Evolutionary conservation across 352 stramenopile species (phyloP), one percentile per base, ranked within the genome.

Genomic region (Phytophthora megakarya): DNA sequence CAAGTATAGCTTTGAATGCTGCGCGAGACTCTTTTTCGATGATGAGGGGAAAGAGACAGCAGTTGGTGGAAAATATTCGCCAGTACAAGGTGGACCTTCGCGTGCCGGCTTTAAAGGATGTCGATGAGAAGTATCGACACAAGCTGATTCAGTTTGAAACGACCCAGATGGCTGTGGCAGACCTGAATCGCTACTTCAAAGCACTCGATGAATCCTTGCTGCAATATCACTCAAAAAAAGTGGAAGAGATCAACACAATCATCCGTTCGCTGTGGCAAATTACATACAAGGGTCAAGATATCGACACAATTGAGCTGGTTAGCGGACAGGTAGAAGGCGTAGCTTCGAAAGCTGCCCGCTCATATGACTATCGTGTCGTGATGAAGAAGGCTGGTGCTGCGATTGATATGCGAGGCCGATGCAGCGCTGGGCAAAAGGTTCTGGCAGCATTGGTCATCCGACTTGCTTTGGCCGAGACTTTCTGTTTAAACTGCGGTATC

Each of bases 211-310:
- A 98, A 58, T 97, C 97, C 3, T 79, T 99, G 21, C 78, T 99
- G 39, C 78, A 96, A 47, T 99, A 98, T 73, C 98, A 99, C 74
- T 92, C 86, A 18, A 97, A 98, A 59, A 99, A 99, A 72, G 98
- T 99, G 47, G 89, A 90, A 40, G 97, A 99, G 62, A 99, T 99
- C 73, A 99, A 99, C 81, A 97, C 97, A 32, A 99, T 99, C 54
- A 99, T 99, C 65, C 82, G 88, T 22, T 97, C 98, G 47, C 74
- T 99, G 15, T 99, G 97, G 97, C 85, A 97, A 57, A 90, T 99
- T 30, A 99, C 97, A 3, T 99, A 99, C 88, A 98, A 98, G 61
- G 98, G 98, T 0, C 86, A 98, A 72, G 98, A 99, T 73, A 99
- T 99, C 57, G 98, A 99, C 57, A 98, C 95, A 16, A 99, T 99